Evolutionary conservation across 371 early-diverging fungal genomes (phyloP), one percentile per base, ranked within the genome.

Genomic region (Saksenaea oblongispora): DNA sequence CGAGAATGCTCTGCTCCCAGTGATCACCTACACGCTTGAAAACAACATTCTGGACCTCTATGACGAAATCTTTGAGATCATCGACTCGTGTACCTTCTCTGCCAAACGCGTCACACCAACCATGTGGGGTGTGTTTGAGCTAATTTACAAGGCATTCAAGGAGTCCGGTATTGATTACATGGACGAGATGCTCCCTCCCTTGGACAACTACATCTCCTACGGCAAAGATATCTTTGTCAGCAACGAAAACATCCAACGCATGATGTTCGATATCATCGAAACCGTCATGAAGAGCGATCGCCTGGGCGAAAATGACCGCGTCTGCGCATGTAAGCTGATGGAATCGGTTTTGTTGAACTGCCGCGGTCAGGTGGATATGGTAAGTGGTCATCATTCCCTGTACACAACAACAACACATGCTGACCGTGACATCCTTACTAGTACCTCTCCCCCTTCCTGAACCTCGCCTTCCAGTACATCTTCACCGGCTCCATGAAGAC

Each of bases 151-250:
- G 27, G 82, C 92, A 11, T 91, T 91, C 78, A 89, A 87, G 80
- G 80, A 81, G 22, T 86, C 87, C 56, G 93, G 86, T 22, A 73
- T 86, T 44, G 92, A 92, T 70, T 93, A 89, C 67, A 87, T 94
- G 71, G 87, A 91, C 63, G 85, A 93, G 63, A 92, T 95, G 85
- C 62, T 90, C 22, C 90, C 93, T 18, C 83, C 90, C 9, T 83
- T 97, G 62, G 93, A 93, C 63, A 95, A 94, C 84, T 95, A 86
- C 67, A 83, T 97, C 47, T 80, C 85, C 9, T 94, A 89, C 63
- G 98, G 97, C 66, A 87, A 80, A 41, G 89, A 88, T 22, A 82
- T 85, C 8, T 83, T 93, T 54, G 73, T 80, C 3, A 42, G 78
- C 11, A 89, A 86, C 71, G 82, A 76, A 15, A 84, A 87, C 51